Base-by-base conservation (phyloP, 352 stramenopile species). In the Phytophthora niederhauseri region DNA sequence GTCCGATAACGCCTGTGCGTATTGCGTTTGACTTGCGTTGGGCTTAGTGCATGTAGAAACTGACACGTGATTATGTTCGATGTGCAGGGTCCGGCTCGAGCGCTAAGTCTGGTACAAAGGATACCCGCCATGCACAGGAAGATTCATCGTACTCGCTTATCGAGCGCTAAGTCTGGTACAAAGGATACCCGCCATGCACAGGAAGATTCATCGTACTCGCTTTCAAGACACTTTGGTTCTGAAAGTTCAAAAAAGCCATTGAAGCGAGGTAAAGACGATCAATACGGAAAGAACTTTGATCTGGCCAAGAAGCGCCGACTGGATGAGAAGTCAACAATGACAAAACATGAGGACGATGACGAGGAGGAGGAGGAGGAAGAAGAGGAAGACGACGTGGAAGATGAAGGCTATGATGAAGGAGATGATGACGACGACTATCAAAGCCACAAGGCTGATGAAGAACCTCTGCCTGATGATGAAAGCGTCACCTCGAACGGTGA, bases 221-320 rank as follows among this genome's bases (percentile, higher is more conserved):
- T 64, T 14, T 57, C n/a, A 28, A 24, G 31, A 12, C 54, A 36
- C 38, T 54, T 52, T 61, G 20, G 36, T 31, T 62, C 19, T 49
- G 49, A 24, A 19, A 52, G 26, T 20, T 66, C 52, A 28, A 72
- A 65, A 43, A 72, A 74, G 62, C 52, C 57, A 43, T 62, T 51
- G 2, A 77, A 74, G 41, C 69, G 64, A 19, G 65, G 69, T 19
- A 77, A 80, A 69, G 69, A 77, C 15, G 69, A 80, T 14, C 69
- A 77, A 49, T 75, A 77, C 54, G 61, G 64, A 43, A 80, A 77
- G 45, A 75, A 11, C 22, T 75, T 70, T 72, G 46, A 64, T 15
- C 58, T 71, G 34, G 68, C 54, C 34, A 70, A 79, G 64, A 75
- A 82, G 46, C 59, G 57, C 20, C 68, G 57, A 20, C 31, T 75